Evolutionary conservation across 2,329 filamentous ascomycete species (phyloP).

Genomic region (Neurospora sp.): DNA sequence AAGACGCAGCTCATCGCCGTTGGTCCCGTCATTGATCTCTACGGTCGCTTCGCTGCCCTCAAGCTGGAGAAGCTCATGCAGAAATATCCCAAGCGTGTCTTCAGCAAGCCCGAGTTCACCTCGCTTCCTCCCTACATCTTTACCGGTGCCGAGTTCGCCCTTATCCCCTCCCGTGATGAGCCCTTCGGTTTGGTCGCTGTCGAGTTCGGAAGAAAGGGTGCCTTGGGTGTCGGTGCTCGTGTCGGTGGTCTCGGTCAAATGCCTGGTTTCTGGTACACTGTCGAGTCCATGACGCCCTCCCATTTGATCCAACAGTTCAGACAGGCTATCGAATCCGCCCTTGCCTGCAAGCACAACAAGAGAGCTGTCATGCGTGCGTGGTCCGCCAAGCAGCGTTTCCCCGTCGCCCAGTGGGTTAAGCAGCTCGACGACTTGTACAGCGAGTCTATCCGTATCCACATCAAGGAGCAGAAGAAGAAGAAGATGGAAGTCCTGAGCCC

Average conservation of each 20-base stretch:
- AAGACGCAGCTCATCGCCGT: conserved; percentile 53
- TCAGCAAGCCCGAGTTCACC: conserved; percentile 59
- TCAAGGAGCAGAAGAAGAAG: conserved; percentile 22
- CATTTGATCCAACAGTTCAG: conserved; percentile 58
- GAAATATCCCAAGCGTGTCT: conserved; percentile 54
- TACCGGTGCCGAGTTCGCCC: conserved; percentile 56
- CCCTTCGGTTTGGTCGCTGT: conserved; percentile 60
- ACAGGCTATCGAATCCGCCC: conserved; percentile 49
- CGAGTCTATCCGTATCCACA: conserved; percentile 44
- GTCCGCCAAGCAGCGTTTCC: conserved; percentile 56
- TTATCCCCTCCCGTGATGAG: conserved; percentile 60
- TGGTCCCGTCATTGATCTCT: conserved; percentile 57
- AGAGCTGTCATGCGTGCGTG: conserved; percentile 54
- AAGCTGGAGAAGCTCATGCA: conserved; percentile 56
- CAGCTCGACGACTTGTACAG: conserved; percentile 52
- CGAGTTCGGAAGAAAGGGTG: conserved; percentile 59
- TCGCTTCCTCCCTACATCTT: conserved; percentile 57
- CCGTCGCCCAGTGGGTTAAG: conserved; percentile 56
- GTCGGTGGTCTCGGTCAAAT: conserved; percentile 61
- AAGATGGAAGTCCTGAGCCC: conserved; percentile 16
- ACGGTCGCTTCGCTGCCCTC: conserved; percentile 56
- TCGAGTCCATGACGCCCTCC: conserved; percentile 52
- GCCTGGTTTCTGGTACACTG: conserved; percentile 63
- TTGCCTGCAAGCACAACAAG: conserved; percentile 45
- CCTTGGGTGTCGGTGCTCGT: conserved; percentile 54